Conservation (phyloP, 139 green algal genomes). For the Coelastrella sp. region DNA sequence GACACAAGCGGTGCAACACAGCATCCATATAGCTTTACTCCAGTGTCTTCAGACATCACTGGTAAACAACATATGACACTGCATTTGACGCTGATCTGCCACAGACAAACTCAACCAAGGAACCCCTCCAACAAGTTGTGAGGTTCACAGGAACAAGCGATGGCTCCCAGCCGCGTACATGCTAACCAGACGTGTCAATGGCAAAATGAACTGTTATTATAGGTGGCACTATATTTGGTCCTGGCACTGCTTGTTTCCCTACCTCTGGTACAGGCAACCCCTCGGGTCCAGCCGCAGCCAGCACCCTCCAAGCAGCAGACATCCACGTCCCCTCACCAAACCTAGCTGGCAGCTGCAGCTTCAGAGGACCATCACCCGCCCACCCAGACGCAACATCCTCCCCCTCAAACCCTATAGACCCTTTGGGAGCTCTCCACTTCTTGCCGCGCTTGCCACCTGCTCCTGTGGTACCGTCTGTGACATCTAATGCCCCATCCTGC, state of each 20-base stretch:
- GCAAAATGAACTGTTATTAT: too few species aligned
- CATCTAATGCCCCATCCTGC: background rate
- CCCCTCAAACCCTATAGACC: constrained; percentile 56
- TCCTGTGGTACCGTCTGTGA: background rate
- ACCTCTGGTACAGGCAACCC: constrained; percentile 70
- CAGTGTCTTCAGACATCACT: too few species aligned
- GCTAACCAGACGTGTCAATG: too few species aligned
- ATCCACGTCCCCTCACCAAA: constrained; percentile 82
- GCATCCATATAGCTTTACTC: background rate
- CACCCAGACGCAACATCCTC: constrained; percentile 72
- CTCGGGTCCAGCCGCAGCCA: constrained; percentile 75
- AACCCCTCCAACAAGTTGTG: too few species aligned
- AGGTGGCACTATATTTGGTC: too few species aligned
- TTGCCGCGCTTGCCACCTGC: background rate
- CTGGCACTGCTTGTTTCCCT: too few species aligned
- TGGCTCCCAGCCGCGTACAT: too few species aligned
- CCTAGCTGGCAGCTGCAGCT: constrained; percentile 77
- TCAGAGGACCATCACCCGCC: constrained; percentile 57
- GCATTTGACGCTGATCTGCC: too few species aligned
- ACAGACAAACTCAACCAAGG: too few species aligned
- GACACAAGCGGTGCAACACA: too few species aligned
- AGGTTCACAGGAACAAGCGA: too few species aligned
- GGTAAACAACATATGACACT: too few species aligned
- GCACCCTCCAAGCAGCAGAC: constrained; percentile 86
- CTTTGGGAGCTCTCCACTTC: background rate